A percentile compares a stretch with the other conserved stretches of the same genome.
phyloP scores from a whole-genome alignment of 1,284 basidiomycete genomes.

The Papiliotrema nemorosa region DNA sequence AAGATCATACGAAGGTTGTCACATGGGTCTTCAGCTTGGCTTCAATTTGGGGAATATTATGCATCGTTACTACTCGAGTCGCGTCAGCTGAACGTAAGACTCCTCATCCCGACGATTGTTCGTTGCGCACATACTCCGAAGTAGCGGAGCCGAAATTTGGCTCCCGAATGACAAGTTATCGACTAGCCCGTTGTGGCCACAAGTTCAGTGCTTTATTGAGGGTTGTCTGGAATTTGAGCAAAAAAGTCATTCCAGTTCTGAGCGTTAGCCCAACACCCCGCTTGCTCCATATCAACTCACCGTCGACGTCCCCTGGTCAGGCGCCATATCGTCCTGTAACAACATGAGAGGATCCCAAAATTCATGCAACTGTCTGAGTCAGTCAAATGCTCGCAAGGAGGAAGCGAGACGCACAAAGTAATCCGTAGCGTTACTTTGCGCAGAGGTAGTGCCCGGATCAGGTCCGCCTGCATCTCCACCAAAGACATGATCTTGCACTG shows the following conservation, averaged over 20 bases:
- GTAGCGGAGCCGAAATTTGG: too few relatives aligned
- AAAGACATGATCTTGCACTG: conserved; percentile 13
- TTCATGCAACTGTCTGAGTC: conserved; percentile 2
- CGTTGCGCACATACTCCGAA: too few relatives aligned
- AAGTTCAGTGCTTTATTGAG: too few relatives aligned
- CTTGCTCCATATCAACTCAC: not conserved
- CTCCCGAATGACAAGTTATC: too few relatives aligned
- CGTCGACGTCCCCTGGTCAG: not conserved
- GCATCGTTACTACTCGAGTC: too few relatives aligned
- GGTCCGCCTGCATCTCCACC: not conserved
- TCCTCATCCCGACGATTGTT: too few relatives aligned
- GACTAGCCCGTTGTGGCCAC: too few relatives aligned
- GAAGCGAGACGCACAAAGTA: not conserved
- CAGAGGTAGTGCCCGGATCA: not conserved
- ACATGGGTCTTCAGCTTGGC: too few relatives aligned
- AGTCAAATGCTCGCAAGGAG: not conserved
- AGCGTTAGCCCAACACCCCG: not conserved
- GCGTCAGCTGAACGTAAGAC: too few relatives aligned
- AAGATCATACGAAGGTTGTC: too few relatives aligned
- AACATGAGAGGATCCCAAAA: conserved; percentile 9
- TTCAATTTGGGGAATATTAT: too few relatives aligned
- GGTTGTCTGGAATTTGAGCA: too few relatives aligned
- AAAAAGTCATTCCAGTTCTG: not conserved
- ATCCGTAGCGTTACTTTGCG: conserved; percentile 4
- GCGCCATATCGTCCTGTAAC: conserved; percentile 3